Base-by-base conservation (phyloP, 179 eudicot species). In the Silene noctiflora region DNA sequence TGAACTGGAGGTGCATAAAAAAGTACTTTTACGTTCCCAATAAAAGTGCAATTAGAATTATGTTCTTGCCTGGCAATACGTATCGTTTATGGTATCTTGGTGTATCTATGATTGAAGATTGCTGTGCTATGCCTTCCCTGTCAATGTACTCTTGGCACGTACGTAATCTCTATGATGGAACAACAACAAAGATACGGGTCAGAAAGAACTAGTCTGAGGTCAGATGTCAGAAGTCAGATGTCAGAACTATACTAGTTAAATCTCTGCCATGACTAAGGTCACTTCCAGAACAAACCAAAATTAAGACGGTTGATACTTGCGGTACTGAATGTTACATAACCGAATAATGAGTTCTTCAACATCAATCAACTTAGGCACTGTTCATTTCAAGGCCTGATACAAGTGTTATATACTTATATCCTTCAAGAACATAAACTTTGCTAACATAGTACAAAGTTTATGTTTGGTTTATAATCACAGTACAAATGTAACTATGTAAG, bases 71-170 rank as follows among this genome's bases (percentile, higher is more conserved):
- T 82, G 98, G 98, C 77, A 93, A 91, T 53, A 88, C 86, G 75
- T 91, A 93, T 75, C 91, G 86, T 84, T 93, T 95, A 76, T 93
- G 99, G 81, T 87, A 88, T 78, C 79, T 85, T 64, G 99, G 99
- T 44, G 91, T 78, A 75, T 86, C 78, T 63, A 91, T 87, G 75
- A 89, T 82, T 53, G 91, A 82, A 16, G 92, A 87, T 85, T 95
- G 99, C 79, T 91, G 91, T 24, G 92, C 84, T 27, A 88, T 79
- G 55, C 99, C 97, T 76, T 93, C 98, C 16, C 83, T 83, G 51
- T 89, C 92, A 72, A 91, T 85, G 79, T 89, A 91, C 82, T 88
- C 89, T 75, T 85, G 89, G 86, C 96, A 91, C 12, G 93, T 85
- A 67, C 86, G 77, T 69, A 95, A 69, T 83, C 99, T 91, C 99